Conservation (phyloP, 441 rosid genomes). For the Syzygium syzygioides region DNA sequence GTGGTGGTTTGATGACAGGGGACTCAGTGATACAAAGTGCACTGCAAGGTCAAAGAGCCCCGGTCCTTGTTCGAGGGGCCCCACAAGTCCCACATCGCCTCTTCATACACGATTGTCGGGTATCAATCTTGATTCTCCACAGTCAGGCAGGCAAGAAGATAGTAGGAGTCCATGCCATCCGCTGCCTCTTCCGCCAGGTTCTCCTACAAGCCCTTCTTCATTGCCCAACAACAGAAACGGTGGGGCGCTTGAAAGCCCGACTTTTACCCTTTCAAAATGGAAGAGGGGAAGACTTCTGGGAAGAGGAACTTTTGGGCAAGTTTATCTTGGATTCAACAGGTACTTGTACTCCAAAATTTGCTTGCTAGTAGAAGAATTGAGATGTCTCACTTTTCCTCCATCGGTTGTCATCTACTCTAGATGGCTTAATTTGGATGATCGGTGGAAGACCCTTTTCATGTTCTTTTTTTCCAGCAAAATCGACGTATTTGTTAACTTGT, state of each 20-base stretch:
- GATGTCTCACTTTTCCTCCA: not conserved
- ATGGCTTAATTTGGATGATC: not conserved
- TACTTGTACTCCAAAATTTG: slow-evolving; percentile 9
- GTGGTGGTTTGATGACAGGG: slow-evolving; percentile 37
- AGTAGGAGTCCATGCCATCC: slow-evolving; percentile 62
- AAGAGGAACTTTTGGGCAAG: slow-evolving; percentile 93
- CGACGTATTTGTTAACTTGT: not conserved
- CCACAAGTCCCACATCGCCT: slow-evolving; percentile 77
- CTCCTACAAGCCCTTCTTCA: slow-evolving; percentile 79
- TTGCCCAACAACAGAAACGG: slow-evolving; percentile 30
- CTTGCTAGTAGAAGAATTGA: not conserved
- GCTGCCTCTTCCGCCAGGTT: slow-evolving; percentile 88
- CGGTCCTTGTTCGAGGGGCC: slow-evolving; percentile 44
- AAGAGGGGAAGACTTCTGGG: slow-evolving; percentile 88
- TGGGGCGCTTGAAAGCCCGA: slow-evolving; percentile 30
- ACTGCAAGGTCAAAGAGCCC: slow-evolving; percentile 50
- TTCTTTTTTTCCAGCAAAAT: not conserved
- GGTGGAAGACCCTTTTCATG: not conserved
- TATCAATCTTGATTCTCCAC: slow-evolving; percentile 52
- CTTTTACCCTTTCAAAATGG: slow-evolving; percentile 56
- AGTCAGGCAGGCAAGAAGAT: slow-evolving; percentile 50
- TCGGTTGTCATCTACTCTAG: not conserved
- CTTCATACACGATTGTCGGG: slow-evolving; percentile 47
- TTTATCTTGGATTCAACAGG: slow-evolving; percentile 93
- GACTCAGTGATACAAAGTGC: slow-evolving; percentile 33